Conservation (phyloP, 345 rosid species). For the Eucalyptus shirleyi region DNA sequence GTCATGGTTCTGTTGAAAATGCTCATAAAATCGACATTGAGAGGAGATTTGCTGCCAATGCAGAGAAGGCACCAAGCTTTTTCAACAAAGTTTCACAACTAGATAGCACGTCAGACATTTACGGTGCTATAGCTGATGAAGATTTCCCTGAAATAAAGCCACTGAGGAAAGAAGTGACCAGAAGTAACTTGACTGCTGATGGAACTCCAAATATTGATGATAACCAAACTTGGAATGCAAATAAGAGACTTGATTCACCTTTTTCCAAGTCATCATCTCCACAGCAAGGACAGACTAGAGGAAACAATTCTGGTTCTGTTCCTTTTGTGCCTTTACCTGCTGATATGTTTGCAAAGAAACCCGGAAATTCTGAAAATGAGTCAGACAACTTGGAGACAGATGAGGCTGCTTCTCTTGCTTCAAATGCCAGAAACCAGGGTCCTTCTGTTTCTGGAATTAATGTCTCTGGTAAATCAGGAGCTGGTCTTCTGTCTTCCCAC, state of each 20-base stretch:
- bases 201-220: not conserved
- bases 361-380: slow-evolving; percentile 11
- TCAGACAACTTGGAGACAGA: slow-evolving; percentile 6
- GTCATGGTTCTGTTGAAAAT: slow-evolving; percentile 10
- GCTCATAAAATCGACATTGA: slow-evolving; percentile 27
- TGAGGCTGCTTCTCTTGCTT: not conserved
- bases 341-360: slow-evolving; percentile 61
- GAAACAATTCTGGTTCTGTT: slow-evolving; percentile 21
- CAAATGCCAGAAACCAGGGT: not conserved
- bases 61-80: slow-evolving; percentile 79
- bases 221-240: not conserved
- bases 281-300: slow-evolving; percentile 19
- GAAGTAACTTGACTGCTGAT: not conserved
- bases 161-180: slow-evolving; percentile 73
- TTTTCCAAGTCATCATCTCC: slow-evolving; percentile 1
- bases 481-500: not conserved
- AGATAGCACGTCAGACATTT: slow-evolving; percentile 35
- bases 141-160: slow-evolving; percentile 94
- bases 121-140: slow-evolving; percentile 54
- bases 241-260: not conserved
- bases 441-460: not conserved
- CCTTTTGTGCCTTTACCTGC: slow-evolving; percentile 80
- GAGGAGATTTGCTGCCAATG: slow-evolving; percentile 53
- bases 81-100: slow-evolving; percentile 61
- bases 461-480: not conserved